Evolutionary conservation across 306 rosid genomes (phyloP).

Genomic region (Inga oerstediana): DNA sequence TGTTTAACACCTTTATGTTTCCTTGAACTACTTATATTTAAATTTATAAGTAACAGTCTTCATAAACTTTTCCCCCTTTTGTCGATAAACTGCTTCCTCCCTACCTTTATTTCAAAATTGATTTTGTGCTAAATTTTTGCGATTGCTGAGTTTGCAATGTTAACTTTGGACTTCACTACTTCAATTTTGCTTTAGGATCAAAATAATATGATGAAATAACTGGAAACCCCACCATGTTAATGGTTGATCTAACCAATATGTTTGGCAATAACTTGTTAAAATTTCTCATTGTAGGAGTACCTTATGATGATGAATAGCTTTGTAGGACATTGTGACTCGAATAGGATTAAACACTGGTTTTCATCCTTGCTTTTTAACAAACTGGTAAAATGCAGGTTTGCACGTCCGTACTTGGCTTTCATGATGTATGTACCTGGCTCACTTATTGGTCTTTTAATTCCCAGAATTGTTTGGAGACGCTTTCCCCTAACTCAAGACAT

Average conservation of each 20-base stretch:
- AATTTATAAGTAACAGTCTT: not conserved
- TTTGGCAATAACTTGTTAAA: slow-evolving; percentile 13
- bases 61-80: slow-evolving; percentile 2
- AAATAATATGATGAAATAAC: slow-evolving; percentile 21
- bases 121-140: not conserved
- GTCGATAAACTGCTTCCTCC: not conserved
- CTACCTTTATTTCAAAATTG: not conserved
- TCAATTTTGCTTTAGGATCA: slow-evolving; percentile 15
- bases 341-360: slow-evolving; percentile 65
- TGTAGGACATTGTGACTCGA: slow-evolving; percentile 2
- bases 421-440: slow-evolving; percentile 86
- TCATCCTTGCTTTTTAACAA: slow-evolving; percentile 37
- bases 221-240: slow-evolving; percentile 8
- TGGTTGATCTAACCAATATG: slow-evolving; percentile 14
- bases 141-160: not conserved
- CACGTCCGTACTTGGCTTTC: slow-evolving; percentile 90
- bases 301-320: not conserved
- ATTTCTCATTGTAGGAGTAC: slow-evolving; percentile 22
- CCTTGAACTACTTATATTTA: not conserved
- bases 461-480: slow-evolving; percentile 64
- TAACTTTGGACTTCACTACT: slow-evolving; percentile 15
- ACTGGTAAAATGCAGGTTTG: slow-evolving; percentile 70
- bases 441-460: slow-evolving; percentile 80
- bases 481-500: slow-evolving; percentile 74
- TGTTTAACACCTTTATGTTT: slow-evolving; percentile 10